phyloP scores from a whole-genome alignment of 2,329 filamentous ascomycete genomes.

The Curvularia lunata region DNA sequence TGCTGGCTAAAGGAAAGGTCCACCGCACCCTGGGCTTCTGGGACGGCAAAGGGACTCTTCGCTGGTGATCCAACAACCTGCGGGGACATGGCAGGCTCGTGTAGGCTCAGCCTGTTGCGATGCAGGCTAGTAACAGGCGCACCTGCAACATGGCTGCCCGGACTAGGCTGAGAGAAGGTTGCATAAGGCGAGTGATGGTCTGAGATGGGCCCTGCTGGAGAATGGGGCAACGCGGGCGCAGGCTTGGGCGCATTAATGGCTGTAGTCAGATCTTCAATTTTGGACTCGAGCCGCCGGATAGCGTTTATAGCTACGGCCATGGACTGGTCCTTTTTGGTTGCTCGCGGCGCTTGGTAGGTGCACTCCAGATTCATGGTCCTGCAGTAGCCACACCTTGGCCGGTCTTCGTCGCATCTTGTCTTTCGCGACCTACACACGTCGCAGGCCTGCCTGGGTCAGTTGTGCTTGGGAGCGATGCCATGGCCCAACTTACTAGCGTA shows the following conservation, averaged over 20 bases:
- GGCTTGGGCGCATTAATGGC: conserved; percentile 38
- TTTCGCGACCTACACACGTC: conserved; percentile 62
- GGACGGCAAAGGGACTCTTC: conserved; percentile 28
- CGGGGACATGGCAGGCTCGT: conserved; percentile 37
- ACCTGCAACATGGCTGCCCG: conserved; percentile 20
- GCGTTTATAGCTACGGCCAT: conserved; percentile 63
- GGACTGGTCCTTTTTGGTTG: conserved; percentile 62
- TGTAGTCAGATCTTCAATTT: conserved; percentile 57
- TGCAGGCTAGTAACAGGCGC: conserved; percentile 17
- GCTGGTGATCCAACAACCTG: conserved; percentile 35
- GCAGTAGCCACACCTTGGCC: conserved; percentile 60
- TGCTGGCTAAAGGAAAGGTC: conserved; percentile 60
- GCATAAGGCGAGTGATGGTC: conserved; percentile 39
- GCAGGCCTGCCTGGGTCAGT: conserved; percentile 53
- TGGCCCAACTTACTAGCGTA: conserved; percentile 33
- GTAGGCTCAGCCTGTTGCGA: conserved; percentile 28
- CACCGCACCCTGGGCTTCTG: conserved; percentile 32
- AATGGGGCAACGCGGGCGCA: conserved; percentile 12
- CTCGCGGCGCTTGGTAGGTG: conserved; percentile 60
- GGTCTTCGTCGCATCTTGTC: conserved; percentile 62
- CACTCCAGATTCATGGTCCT: conserved; percentile 57
- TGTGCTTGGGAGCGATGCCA: not conserved
- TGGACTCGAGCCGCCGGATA: conserved; percentile 59
- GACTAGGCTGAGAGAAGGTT: conserved; percentile 40
- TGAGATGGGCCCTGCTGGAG: conserved; percentile 19